Evolutionary conservation across 2,329 filamentous ascomycete genomes (phyloP), one percentile per base, ranked within the genome.

Genomic region (Tolypocladium endophyticum): DNA sequence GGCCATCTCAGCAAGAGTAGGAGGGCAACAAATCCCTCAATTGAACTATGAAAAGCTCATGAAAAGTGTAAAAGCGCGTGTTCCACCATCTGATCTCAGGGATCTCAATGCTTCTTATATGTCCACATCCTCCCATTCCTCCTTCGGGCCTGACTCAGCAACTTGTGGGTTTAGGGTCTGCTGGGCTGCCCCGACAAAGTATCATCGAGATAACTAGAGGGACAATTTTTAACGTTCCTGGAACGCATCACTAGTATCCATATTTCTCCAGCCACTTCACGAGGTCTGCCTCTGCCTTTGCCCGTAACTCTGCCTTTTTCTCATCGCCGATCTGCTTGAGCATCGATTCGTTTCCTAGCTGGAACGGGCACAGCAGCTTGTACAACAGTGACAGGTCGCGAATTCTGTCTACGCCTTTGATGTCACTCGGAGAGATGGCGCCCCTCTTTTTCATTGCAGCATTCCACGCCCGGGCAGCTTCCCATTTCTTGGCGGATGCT

Each of bases 191-290:
- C n/a, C n/a, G n/a, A n/a, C n/a, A n/a, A n/a, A n/a, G n/a, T n/a
- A n/a, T n/a, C n/a, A n/a, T n/a, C n/a, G n/a, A n/a, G n/a, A 35
- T 33, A 35, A 35, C 8, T 7, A 36, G 12, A n/a, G 35, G 11
- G 35, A 2, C 35, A 36, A 36, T 14, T 36, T 12, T 14, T 36
- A 14, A 36, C 8, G 35, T 36, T n/a, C 41, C 7, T 6, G 4
- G 11, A 11, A 28, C 9, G 11, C 23, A 6, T 25, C 14, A 28
- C 63, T 73, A 84, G 20, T 54, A 58, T 6, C 57, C 57, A 41
- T 53, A 38, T 12, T 25, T 43, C 14, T 55, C 57, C 1, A 54
- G 50, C 57, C 57, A 58, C 25, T 43, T 3, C 18, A 58, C 4
- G 6, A 58, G 23, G 33, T 30, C 11, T 18, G 50, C 47, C 9